A percentile compares a stretch with the other conserved stretches of the same genome.
These are phyloP conservation scores for Boletus rubropictus DNA, from an alignment of 768 basidiomycete genomes.

Conservation along the genomic window DNA sequence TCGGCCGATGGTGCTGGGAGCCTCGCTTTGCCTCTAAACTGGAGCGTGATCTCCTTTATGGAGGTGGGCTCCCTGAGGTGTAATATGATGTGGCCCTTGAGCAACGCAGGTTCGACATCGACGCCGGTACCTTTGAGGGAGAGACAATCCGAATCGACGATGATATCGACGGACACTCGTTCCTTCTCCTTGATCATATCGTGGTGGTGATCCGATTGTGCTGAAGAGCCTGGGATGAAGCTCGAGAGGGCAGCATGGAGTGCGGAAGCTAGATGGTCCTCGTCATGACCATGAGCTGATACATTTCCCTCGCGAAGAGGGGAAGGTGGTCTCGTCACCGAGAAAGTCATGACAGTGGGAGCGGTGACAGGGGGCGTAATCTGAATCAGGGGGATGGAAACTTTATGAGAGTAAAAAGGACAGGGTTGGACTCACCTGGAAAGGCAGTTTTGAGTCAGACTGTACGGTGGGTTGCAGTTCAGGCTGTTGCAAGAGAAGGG, in stretches of 20 bases:
- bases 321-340: conserved; percentile 32
- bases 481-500: too few relatives aligned
- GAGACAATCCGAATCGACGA: conserved; percentile 65
- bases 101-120: conserved; percentile 76
- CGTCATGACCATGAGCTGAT: conserved; percentile 24
- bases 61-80: conserved; percentile 77
- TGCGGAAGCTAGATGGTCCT: conserved; percentile 33
- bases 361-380: conserved; percentile 5
- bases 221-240: conserved; percentile 21
- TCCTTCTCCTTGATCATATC: conserved; percentile 45
- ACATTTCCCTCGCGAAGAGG: conserved; percentile 23
- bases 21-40: conserved; percentile 77
- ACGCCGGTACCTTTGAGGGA: conserved; percentile 72
- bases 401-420: not conserved
- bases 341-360: conserved; percentile 30
- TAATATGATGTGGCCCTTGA: conserved; percentile 78
- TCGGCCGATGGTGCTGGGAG: conserved; percentile 56
- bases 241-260: conserved; percentile 36
- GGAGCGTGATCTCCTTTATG: conserved; percentile 77
- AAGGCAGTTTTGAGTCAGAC: conserved; percentile 10
- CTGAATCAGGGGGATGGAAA: conserved; percentile 6
- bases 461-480: too few relatives aligned
- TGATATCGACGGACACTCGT: conserved; percentile 63
- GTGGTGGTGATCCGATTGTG: conserved; percentile 22
- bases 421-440: conserved; percentile 1